Conservation (phyloP, 768 basidiomycete genomes). For the Suillus subaureus region DNA sequence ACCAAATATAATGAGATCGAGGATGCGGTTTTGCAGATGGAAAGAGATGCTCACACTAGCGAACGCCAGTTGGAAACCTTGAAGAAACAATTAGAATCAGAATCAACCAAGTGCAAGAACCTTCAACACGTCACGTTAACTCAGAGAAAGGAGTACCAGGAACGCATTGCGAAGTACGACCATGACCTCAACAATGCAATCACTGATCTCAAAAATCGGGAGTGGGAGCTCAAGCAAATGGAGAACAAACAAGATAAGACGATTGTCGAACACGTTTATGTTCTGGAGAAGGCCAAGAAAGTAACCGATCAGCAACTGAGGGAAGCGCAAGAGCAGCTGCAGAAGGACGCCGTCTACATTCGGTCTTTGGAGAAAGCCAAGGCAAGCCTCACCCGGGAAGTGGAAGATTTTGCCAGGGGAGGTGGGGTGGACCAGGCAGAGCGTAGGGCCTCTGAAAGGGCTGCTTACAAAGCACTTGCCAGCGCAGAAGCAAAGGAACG, state of each 20-base stretch:
- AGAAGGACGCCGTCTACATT: constrained; percentile 73
- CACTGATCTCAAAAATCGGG: constrained; percentile 77
- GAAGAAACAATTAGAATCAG: constrained; percentile 73
- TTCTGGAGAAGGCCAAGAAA: constrained; percentile 92
- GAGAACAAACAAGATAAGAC: constrained; percentile 92
- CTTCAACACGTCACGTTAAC: constrained; percentile 65
- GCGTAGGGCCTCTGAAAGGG: constrained; percentile 71
- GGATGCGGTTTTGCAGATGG: constrained; percentile 81
- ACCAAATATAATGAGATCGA: constrained; percentile 85
- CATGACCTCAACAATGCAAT: constrained; percentile 79
- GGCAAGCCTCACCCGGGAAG: constrained; percentile 69
- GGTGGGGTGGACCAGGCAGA: constrained; percentile 70
- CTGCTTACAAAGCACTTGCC: constrained; percentile 52
- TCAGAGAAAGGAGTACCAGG: constrained; percentile 77
- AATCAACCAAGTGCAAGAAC: constrained; percentile 70
- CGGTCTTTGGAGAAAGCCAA: constrained; percentile 88
- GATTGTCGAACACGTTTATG: constrained; percentile 98
- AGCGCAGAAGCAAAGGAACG: constrained; percentile 73
- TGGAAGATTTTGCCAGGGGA: constrained; percentile 79
- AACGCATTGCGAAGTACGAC: constrained; percentile 71
- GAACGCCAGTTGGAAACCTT: constrained; percentile 71
- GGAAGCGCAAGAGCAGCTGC: constrained; percentile 77
- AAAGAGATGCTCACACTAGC: constrained; percentile 78
- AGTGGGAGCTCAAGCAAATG: constrained; percentile 86
- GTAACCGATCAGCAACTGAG: constrained; percentile 90